Conservation (phyloP, 1,284 basidiomycete species). For the Mycosarcoma mackinlayi region DNA sequence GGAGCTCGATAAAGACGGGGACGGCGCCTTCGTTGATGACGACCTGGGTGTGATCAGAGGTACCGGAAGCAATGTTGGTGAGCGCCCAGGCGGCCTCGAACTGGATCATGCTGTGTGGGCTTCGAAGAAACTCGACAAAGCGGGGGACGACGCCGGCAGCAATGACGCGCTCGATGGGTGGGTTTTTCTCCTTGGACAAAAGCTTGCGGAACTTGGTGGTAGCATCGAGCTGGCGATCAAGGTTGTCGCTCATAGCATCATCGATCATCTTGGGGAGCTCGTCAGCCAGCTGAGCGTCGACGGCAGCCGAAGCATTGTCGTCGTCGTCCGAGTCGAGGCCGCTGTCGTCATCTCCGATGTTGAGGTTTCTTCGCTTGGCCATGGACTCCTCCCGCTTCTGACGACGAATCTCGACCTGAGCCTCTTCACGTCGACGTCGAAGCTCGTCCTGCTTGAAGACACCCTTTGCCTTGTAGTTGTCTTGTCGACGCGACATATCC, state of each 20-base stretch:
- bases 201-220: constrained; percentile 93
- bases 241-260: constrained; percentile 90
- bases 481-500: constrained; percentile 64
- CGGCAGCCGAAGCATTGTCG: constrained; percentile 49
- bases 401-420: constrained; percentile 67
- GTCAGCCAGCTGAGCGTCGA: constrained; percentile 77
- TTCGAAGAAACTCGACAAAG: constrained; percentile 93
- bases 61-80: constrained; percentile 99
- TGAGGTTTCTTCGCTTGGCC: constrained; percentile 67
- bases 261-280: constrained; percentile 83
- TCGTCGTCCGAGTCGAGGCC: constrained; percentile 66
- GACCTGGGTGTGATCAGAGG: constrained; percentile 97
- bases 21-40: constrained; percentile 95
- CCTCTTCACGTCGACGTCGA: constrained; percentile 65
- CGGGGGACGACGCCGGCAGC: constrained; percentile 96
- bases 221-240: constrained; percentile 90
- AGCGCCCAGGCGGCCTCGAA: constrained; percentile 99
- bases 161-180: constrained; percentile 99
- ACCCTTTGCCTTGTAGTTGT: constrained; percentile 66
- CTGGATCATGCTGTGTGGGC: constrained; percentile 94
- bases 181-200: constrained; percentile 99
- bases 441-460: constrained; percentile 68
- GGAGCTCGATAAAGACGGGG: constrained; percentile 85
- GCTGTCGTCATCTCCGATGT: constrained; percentile 58
- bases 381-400: constrained; percentile 68